Base-by-base conservation (phyloP, 2,329 filamentous ascomycete genomes). In the Penicillium verrucosum region DNA sequence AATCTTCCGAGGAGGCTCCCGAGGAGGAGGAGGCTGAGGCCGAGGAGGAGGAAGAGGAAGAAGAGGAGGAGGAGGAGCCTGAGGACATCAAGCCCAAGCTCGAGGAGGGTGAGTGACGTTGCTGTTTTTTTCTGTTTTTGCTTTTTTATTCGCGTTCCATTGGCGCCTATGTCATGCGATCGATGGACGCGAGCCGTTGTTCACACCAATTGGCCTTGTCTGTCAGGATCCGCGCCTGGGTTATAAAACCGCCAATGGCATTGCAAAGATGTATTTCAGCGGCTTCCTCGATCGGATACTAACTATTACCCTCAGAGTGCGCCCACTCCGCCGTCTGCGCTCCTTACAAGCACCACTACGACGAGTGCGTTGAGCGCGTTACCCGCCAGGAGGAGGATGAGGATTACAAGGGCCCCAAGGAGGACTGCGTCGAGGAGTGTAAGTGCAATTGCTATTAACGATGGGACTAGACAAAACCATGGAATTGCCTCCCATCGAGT, bases 381-480 rank as follows among this genome's bases (percentile, higher is more conserved):
- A 90, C 87, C 60, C 78, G 65, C 70, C 77, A 83, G 73, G 75
- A 82, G 68, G 85, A 91, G 71, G 85, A 88, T 68, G 84, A 88
- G 64, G 86, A 88, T 68, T 82, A 83, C 78, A 86, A 87, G 78
- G 87, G 81, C 54, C 81, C 87, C 69, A 86, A 89, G 71, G 94
- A 99, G 85, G 92, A 97, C 82, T 99, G 94, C 72, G 91, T 97
- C 67, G 94, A 99, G 83, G 94, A 99, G 83, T 99, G 94, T 97
- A 89, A 79, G 92, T 86, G 21, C 58, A 40, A 38, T 37, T 46
- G 34, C 32, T 10, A 32, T 16, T 14, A 18, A 8, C 5, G 12
- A 34, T 37, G 21, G 30, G 14, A 27, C 2, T 11, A 12, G 9
- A 30, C 18, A 42, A 32, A 16, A 12, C 29, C n/a, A 18, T 36